Conservation (phyloP, 2,329 filamentous ascomycete genomes). For the Clonostachys sp. region DNA sequence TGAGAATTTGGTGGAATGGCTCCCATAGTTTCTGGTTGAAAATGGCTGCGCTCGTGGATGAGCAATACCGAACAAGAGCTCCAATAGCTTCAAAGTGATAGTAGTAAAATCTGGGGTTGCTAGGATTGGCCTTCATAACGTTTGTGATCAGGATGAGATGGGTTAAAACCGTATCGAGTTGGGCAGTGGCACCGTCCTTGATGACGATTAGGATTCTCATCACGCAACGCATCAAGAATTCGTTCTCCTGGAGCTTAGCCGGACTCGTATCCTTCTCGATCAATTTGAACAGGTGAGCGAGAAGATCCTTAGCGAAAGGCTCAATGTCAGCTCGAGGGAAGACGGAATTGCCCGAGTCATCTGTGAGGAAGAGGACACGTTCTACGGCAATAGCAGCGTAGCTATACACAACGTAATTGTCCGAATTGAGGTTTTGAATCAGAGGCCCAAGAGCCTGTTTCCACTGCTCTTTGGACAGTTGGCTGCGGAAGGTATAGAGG, state of each 20-base stretch:
- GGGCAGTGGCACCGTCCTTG: constrained; percentile 70
- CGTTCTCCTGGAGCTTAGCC: constrained; percentile 95
- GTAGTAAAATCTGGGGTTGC: constrained; percentile 97
- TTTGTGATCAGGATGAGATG: constrained; percentile 87
- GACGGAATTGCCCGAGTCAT: constrained; percentile 70
- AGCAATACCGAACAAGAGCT: constrained; percentile 71
- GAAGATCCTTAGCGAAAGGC: constrained; percentile 77
- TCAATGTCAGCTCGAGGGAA: constrained; percentile 77
- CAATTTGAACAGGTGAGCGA: constrained; percentile 85
- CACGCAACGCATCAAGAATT: constrained; percentile 97
- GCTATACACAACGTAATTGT: constrained; percentile 95
- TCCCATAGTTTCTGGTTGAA: constrained; percentile 79
- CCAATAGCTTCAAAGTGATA: constrained; percentile 96
- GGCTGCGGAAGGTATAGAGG: constrained; percentile 93
- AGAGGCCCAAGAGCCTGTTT: constrained; percentile 82
- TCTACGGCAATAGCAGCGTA: constrained; percentile 98
- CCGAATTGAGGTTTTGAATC: constrained; percentile 83
- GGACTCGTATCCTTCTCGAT: constrained; percentile 82
- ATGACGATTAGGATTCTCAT: constrained; percentile 97
- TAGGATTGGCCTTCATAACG: constrained; percentile 90
- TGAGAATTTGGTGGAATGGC: constrained; percentile 76
- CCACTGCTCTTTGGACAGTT: constrained; percentile 90
- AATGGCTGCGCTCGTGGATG: constrained; percentile 60
- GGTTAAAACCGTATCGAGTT: constrained; percentile 73
- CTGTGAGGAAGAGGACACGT: constrained; percentile 78